Evolutionary conservation across 2,329 filamentous ascomycete genomes (phyloP).

Genomic region (Exophiala bonariae): DNA sequence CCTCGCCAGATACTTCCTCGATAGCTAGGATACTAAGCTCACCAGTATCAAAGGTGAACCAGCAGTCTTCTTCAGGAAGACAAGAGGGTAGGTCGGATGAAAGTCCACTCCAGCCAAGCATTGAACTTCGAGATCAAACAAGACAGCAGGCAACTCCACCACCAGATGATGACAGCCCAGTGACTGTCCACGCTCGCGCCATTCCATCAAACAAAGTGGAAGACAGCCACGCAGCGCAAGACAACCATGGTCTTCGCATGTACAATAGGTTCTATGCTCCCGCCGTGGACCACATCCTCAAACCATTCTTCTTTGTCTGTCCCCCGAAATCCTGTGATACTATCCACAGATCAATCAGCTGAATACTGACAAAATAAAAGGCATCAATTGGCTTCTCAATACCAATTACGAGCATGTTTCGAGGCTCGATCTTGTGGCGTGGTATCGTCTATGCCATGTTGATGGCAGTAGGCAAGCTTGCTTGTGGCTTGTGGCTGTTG

Average conservation of each 20-base stretch:
- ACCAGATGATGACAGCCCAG: constrained; percentile 1
- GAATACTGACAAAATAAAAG: constrained; percentile 4
- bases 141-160: constrained; percentile 8
- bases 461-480: constrained; percentile 65
- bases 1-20: not conserved
- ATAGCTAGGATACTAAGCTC: too few species aligned
- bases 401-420: constrained; percentile 70
- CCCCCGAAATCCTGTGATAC: too few species aligned
- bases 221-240: too few species aligned
- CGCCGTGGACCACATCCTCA: constrained; percentile 55
- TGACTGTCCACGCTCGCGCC: not conserved
- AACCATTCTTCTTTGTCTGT: constrained; percentile 69
- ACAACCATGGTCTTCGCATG: constrained; percentile 32
- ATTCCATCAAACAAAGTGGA: not conserved
- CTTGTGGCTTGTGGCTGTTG: constrained; percentile 62
- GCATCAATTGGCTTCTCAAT: constrained; percentile 74
- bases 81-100: too few species aligned
- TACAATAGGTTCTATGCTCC: constrained; percentile 50
- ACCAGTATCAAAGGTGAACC: not conserved
- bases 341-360: too few species aligned
- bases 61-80: not conserved
- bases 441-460: constrained; percentile 70
- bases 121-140: too few species aligned
- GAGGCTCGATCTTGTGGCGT: constrained; percentile 64
- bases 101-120: too few species aligned